These are phyloP conservation scores for Trametes cinnabarina DNA, from an alignment of 768 basidiomycete genomes.

Conservation along the genomic window DNA sequence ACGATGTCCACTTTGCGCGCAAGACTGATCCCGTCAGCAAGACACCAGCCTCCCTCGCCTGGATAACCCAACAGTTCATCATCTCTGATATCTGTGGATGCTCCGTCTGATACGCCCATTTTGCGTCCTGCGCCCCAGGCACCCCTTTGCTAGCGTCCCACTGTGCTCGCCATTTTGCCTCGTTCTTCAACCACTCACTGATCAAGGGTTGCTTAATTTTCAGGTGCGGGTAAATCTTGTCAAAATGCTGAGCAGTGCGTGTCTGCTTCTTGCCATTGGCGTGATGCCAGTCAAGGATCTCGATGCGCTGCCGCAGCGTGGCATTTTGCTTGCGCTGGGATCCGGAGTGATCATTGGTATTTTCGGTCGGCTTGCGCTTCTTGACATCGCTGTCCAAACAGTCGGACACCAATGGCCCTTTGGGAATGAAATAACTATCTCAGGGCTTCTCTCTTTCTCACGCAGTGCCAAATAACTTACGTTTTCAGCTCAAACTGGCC, in stretches of 20 bases:
- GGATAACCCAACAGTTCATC: background rate
- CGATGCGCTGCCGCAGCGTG: constrained; percentile 36
- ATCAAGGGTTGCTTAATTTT: constrained; percentile 35
- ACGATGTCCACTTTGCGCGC: background rate
- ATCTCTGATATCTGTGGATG: background rate
- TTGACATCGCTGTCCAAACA: background rate
- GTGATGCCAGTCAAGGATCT: constrained; percentile 45
- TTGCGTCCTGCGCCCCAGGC: background rate
- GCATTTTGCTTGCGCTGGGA: constrained; percentile 8
- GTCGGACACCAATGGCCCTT: background rate
- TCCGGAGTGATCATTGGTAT: background rate
- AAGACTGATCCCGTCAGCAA: background rate
- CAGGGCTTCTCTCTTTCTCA: too few relatives aligned
- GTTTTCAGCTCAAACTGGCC: too few relatives aligned
- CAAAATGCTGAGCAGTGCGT: constrained; percentile 34
- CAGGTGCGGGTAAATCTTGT: constrained; percentile 33
- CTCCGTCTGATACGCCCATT: background rate
- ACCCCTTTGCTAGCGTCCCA: background rate
- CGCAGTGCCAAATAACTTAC: too few relatives aligned
- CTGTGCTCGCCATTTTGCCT: constrained; percentile 23
- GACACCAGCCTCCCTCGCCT: background rate
- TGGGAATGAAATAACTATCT: too few relatives aligned
- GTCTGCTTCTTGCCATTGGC: constrained; percentile 37
- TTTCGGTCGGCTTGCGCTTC: background rate
- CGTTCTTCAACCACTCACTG: constrained; percentile 34